Percentiles rank a stretch among this genome's conserved stretches.
Evolutionary conservation across 306 rosid genomes (phyloP).

Genomic region (Quercus berberidifolia): DNA sequence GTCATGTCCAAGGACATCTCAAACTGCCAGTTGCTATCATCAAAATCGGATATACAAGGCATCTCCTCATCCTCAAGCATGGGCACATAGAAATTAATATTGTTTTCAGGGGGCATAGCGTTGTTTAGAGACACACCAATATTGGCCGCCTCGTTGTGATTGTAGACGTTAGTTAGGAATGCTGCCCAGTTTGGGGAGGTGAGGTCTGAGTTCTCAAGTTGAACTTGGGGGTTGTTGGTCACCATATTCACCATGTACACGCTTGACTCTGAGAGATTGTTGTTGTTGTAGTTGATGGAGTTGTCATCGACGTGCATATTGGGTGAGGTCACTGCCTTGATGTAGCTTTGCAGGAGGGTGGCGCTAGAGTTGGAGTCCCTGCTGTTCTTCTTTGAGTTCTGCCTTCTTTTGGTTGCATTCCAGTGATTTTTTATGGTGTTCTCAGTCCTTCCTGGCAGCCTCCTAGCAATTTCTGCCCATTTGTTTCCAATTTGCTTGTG

Average conservation of each 20-base stretch:
- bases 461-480: constrained; percentile 77
- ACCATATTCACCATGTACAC: not conserved
- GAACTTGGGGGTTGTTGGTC: not conserved
- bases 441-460: constrained; percentile 55
- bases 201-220: not conserved
- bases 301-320: no score
- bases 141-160: not conserved
- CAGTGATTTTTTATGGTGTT: constrained; percentile 79
- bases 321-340: constrained; percentile 19
- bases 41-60: constrained; percentile 1
- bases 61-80: constrained; percentile 13
- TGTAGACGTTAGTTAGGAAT: not conserved
- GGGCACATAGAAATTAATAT: constrained; percentile 8
- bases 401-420: constrained; percentile 67
- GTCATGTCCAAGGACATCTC: constrained; percentile 28
- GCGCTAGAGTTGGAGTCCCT: not conserved
- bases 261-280: not conserved
- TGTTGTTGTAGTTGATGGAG: not conserved
- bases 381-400: constrained; percentile 32
- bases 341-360: constrained; percentile 45
- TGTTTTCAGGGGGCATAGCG: not conserved
- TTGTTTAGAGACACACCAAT: not conserved
- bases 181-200: not conserved
- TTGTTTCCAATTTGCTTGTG: constrained; percentile 58
- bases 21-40: not conserved